Base-by-base conservation (phyloP, 306 rosid genomes). In the Leucaena leucocephala region DNA sequence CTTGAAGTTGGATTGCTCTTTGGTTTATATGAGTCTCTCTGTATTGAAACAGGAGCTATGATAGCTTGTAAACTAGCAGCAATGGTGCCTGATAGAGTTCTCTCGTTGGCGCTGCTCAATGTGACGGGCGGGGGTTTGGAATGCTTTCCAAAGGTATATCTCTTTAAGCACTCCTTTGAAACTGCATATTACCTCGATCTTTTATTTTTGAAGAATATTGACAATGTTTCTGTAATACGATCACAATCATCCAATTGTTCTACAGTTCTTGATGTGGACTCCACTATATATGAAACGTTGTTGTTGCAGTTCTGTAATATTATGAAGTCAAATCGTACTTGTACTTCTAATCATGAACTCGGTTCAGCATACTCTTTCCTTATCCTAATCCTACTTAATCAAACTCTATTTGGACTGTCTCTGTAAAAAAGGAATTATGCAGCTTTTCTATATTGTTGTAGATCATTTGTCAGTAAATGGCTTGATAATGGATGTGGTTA, bases 61-160 rank as follows among this genome's bases (percentile, higher is more conserved):
- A 84, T 91, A 80, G 93, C 99, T 50, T 86, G 90, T 85, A 96
- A 93, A 79, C 73, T 96, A 79, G 99, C 97, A 48, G 97, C 99
- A 50, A 86, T 91, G 88, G 96, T 85, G 66, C 99, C 98, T 22
- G 85, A 86, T 74, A 91, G 96, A 84, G 80, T 91, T 50, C 85
- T 86, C 75, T 96, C 99, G 8, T 82, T 96, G 90, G 97, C 93
- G n/a, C 78, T 96, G 87, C 96, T 93, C 52, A 96, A 93, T 83
- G 97, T 86, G 63, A 96, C 98, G 0, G 99, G 98, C 34, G 98
- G 97, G 75, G 98, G 99, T 22, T 90, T 86, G 68, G 89, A 93
- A 78, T 96, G 99, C 88, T 79, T 92, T 49, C 99, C 99, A 13
- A 96, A 86, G 98, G 99, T 95, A 83, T 76, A 74, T 40, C 38